Base-by-base conservation (phyloP, 371 early-diverging fungal genomes). In the Mucor indicus region DNA sequence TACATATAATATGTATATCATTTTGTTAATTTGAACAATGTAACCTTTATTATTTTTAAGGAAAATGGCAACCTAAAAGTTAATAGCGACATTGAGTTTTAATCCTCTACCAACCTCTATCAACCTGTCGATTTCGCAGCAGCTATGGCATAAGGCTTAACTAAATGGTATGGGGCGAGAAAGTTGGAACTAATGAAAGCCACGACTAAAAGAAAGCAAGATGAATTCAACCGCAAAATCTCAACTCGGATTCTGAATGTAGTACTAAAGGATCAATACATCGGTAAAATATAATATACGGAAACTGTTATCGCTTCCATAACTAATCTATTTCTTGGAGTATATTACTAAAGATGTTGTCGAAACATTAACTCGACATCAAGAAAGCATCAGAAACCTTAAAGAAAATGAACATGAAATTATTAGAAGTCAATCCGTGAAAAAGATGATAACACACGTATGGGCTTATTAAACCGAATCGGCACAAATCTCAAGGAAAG, bases 261-360 rank as follows among this genome's bases (percentile, higher is more conserved):
- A 44, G 24, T n/a, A n/a, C n/a, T 49, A 27, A 55, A 56, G 37
- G 41, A 45, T 40, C 22, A 45, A 21, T 50, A 39, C 41, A 40
- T 56, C 50, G 24, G 50, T 56, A 50, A 56, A 46, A 56, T 45
- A 44, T 50, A 55, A 30, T 44, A 39, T 55, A 44, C 21, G 27
- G 32, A 49, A 47, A 21, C 3, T 55, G 49, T 39, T 49, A 38
- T 44, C 44, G 33, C 37, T 33, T 44, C 39, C 39, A 35, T 54
- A 36, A 46, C 17, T 54, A 47, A 54, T 41, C 42, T 54, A 30
- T 44, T 44, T 24, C 19, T 55, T 39, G 49, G 55, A 44, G 8
- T 32, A 23, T 38, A 55, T 55, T 36, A 48, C 48, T 31, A 38
- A 55, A 38, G 44, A 38, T 31, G 44, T 55, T 48, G 32, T 55